phyloP scores from a whole-genome alignment of 257 asterid species.

The Rehmannia glutinosa region DNA sequence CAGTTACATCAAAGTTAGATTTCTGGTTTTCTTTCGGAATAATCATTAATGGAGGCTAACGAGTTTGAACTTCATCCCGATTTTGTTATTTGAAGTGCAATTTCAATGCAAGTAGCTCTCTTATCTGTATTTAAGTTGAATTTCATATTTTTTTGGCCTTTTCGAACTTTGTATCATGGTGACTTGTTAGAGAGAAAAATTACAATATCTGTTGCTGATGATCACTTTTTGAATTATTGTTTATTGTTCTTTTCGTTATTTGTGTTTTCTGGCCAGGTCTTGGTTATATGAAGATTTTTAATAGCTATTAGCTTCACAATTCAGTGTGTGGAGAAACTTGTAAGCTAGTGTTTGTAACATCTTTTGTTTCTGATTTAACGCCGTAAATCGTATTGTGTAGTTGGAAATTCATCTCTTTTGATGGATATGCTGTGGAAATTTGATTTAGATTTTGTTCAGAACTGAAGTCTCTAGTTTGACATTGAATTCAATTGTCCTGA shows the following conservation, averaged over 20 bases:
- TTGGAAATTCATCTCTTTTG: conserved; percentile 3
- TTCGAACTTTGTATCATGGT: background rate
- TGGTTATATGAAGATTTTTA: no score
- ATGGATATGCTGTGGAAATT: background rate
- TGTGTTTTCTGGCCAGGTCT: no score
- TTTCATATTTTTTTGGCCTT: background rate
- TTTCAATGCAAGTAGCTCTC: conserved; percentile 21
- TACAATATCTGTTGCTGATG: no score
- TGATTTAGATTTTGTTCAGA: no score
- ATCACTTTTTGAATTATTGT: no score
- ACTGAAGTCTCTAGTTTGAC: background rate
- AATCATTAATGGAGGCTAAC: conserved; percentile 53
- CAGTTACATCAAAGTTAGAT: background rate
- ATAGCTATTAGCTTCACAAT: background rate
- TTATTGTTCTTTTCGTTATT: no score
- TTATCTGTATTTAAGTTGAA: background rate
- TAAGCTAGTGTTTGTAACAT: background rate
- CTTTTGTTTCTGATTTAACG: background rate
- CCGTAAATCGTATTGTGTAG: background rate
- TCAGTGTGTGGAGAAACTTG: no score
- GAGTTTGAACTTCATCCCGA: conserved; percentile 52
- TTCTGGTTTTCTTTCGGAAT: background rate
- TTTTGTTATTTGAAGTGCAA: conserved; percentile 41
- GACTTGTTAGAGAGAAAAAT: background rate
- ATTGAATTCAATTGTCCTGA: background rate